Base-by-base conservation (phyloP, 1,284 basidiomycete species). In the Boletellus deceptivus region DNA sequence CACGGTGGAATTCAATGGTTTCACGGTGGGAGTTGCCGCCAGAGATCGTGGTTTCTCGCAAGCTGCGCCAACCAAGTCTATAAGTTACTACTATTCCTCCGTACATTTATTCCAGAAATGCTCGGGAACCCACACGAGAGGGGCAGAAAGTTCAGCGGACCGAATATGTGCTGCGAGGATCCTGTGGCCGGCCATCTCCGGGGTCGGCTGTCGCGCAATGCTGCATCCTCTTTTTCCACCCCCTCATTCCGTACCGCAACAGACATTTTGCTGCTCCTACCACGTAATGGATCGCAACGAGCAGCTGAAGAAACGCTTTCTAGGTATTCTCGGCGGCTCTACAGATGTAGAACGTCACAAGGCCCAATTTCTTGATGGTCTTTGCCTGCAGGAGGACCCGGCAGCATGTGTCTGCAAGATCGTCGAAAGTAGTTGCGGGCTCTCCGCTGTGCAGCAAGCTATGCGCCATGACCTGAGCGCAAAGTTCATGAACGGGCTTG, bases 351-450 rank as follows among this genome's bases (percentile, higher is more conserved):
- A 56, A 22, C 47, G 53, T 41, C 46, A 52, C 20, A 52, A 58
- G 22, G 13, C n/a, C 6, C 60, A 25, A 18, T 83, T 81, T 55
- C 63, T 84, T 3, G 74, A 83, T 55, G 77, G 76, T 1, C 64
- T 84, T 18, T 74, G 63, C 55, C 49, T 55, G 3, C 75, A 77
- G 43, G 53, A 63, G 1, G 75, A 80, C 42, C 67, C 71, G 4
- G 62, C 65, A 0, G 47, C 60, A 1, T 79, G 75, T 52, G 55
- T 79, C 44, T 64, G 65, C 57, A 73, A 67, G 24, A 62, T 84
- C 14, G 66, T 73, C 11, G 64, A 59, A 16, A 75, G 72, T 53
- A 54, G 61, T 6, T 41, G 58, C 8, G 81, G 82, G 4, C 63
- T 78, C 18, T 40, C 56, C 4, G 63, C 74, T 10, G 39, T 85